A percentile compares a stretch with the other conserved stretches of the same genome.
Evolutionary conservation across 2,329 filamentous ascomycete species (phyloP).

Genomic region (Diaporthe caulivora): DNA sequence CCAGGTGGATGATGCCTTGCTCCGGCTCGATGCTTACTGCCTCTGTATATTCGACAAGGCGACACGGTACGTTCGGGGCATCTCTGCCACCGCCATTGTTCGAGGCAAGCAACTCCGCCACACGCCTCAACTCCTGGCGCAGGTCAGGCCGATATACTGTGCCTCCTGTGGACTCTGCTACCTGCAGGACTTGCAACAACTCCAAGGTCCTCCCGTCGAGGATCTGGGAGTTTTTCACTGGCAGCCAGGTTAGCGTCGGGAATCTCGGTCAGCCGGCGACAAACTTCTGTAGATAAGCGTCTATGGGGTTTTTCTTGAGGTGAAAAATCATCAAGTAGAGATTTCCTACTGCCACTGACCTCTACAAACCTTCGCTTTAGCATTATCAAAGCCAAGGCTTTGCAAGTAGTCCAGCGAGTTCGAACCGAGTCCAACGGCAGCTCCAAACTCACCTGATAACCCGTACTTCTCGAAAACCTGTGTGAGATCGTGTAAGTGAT

Average conservation of each 20-base stretch:
- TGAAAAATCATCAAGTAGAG: neutral
- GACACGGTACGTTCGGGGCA: neutral
- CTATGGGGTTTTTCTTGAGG: neutral
- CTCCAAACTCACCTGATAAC: conserved; percentile 10
- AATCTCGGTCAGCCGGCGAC: neutral
- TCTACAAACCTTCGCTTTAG: conserved; percentile 7
- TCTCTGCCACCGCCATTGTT: neutral
- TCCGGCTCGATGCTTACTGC: conserved; percentile 16
- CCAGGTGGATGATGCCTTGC: conserved; percentile 9
- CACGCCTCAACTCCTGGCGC: neutral
- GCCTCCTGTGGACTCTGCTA: neutral
- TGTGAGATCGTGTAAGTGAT: neutral
- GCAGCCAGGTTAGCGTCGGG: neutral
- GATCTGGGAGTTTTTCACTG: conserved; percentile 4
- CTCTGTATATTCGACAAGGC: conserved; percentile 8
- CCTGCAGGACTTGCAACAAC: conserved; percentile 11
- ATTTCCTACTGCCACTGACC: neutral
- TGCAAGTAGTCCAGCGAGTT: conserved; percentile 12
- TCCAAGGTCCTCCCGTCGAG: conserved; percentile 16
- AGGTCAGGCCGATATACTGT: conserved; percentile 15
- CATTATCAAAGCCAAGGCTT: conserved; percentile 20
- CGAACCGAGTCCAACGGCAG: conserved; percentile 19
- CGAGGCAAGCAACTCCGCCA: neutral
- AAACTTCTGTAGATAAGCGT: neutral
- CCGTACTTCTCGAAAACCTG: conserved; percentile 17